Base-by-base conservation (phyloP, 2,329 filamentous ascomycete species). In the Onygenales sp. region DNA sequence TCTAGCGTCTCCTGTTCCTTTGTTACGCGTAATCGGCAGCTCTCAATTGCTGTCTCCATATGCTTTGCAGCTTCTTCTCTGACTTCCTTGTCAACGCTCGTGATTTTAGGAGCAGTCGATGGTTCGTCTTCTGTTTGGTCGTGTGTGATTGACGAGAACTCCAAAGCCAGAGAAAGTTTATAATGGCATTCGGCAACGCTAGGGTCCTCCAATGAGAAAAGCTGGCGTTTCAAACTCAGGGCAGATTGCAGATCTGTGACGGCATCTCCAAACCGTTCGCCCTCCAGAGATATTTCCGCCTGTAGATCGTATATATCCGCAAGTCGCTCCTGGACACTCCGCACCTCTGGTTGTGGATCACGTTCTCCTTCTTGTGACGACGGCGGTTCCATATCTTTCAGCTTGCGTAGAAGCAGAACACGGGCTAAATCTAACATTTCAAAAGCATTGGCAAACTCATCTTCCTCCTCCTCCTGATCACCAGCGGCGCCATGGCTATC, bases 281-380 rank as follows among this genome's bases (percentile, higher is more conserved):
- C 95, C 73, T 98, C 93, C 32, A 98, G 78, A n/a, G 87, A 94
- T 57, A 98, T 96, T 71, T 98, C 93, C 8, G 91, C 88, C 57
- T 97, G 86, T 53, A 95, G 80, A 67, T 96, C 91, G 68, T 96
- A 89, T 7, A 89, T 95, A 66, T 98, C 93, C 56, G 89, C 89
- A 36, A 97, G 80, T 54, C 89, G 84, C 70, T 95, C 89, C 70
- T 90, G 91, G 64, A 91, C 77, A 56, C 87, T 82, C 59, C 78
- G 74, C 17, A 72, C 63, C 58, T 74, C 69, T 7, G 42, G 70
- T 63, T 4, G 67, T 66, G 54, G 69, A 61, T 27, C 60, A 21
- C 31, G 45, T 7, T 60, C 59, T 59, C 67, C 52, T 53, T 66
- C 56, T 61, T 64, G 38, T 14, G 38, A 41, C 3, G 14, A 11